phyloP scores from a whole-genome alignment of 73 alveolate genomes.

The Symbiodinium pilosum region DNA sequence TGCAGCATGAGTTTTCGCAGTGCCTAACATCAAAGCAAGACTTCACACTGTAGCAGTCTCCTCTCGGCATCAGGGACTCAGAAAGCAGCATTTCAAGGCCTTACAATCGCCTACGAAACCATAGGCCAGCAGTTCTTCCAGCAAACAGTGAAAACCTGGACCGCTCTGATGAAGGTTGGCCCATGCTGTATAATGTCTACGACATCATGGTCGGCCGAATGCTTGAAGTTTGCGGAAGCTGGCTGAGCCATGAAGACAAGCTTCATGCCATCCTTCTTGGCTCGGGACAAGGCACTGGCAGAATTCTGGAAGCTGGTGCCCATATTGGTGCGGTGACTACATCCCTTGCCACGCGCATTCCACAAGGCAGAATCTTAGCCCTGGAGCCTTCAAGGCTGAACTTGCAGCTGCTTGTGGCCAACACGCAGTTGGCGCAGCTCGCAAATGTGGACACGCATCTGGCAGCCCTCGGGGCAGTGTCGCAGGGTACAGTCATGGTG shows the following conservation, averaged over 20 bases:
- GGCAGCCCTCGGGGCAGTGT: slow-evolving; percentile 50
- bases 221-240: slow-evolving; percentile 46
- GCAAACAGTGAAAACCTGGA: no score
- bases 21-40: no score
- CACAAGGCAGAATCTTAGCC: slow-evolving; percentile 39
- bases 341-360: not conserved
- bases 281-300: not conserved
- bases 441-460: slow-evolving; percentile 49
- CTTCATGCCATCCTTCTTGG: not conserved
- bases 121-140: no score
- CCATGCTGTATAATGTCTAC: slow-evolving; percentile 50
- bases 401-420: slow-evolving; percentile 47
- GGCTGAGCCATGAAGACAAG: slow-evolving; percentile 12
- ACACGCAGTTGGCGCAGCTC: slow-evolving; percentile 56
- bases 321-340: slow-evolving; percentile 51
- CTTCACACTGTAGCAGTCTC: no score
- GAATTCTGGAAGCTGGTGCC: slow-evolving; percentile 65
- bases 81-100: no score
- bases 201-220: slow-evolving; percentile 46
- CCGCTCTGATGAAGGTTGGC: not conserved
- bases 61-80: no score
- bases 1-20: no score
- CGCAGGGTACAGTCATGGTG: not conserved
- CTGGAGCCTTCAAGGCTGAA: slow-evolving; percentile 38
- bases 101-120: no score